Evolutionary conservation across 1,284 basidiomycete genomes (phyloP), one percentile per base, ranked within the genome.

Genomic region (Pascua guehoae): DNA sequence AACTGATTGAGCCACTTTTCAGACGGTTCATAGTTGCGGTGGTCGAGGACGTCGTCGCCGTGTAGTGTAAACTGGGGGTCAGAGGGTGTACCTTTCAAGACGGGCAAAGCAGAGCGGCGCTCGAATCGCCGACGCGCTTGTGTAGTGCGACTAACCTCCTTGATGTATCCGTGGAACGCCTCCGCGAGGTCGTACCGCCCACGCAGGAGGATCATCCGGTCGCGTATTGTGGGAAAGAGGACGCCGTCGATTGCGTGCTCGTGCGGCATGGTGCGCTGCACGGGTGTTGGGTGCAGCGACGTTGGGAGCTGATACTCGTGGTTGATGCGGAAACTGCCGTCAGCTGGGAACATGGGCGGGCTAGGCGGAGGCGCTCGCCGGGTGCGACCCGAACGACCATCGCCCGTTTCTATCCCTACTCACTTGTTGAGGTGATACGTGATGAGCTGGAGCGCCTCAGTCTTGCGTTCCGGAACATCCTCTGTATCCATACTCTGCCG

Each of bases 191-290:
- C 73, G 47, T 71, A 76, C 49, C 68, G 67, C 4, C 73, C 88
- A 78, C 89, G 83, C 32, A 91, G 76, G 14, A 93, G 78, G 66
- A 95, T 95, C 83, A 94, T 88, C 38, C 89, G 84, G 71, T 95
- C 91, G 47, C 91, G 83, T 57, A 95, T 79, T 60, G 89, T 87
- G 45, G 91, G 88, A 76, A 92, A 88, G 60, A 90, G 82, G 51
- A 94, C 86, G 43, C 86, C 85, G 74, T 94, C 91, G 67, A 94
- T 90, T n/a, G 88, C 83, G 65, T 89, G 88, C 74, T 92, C 90
- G 72, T 95, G 91, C 53, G 90, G 88, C 45, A 94, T 84, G 5
- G 89, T 89, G 66, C 86, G 84, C 77, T 95, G 91, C 8, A 92
- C 86, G 12, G 88, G 77, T 1, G 91, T 92, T 1, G 91, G 91